Evolutionary conservation across 345 rosid species (phyloP), one percentile per base, ranked within the genome.

Genomic region (Chamaenerion angustifolium): DNA sequence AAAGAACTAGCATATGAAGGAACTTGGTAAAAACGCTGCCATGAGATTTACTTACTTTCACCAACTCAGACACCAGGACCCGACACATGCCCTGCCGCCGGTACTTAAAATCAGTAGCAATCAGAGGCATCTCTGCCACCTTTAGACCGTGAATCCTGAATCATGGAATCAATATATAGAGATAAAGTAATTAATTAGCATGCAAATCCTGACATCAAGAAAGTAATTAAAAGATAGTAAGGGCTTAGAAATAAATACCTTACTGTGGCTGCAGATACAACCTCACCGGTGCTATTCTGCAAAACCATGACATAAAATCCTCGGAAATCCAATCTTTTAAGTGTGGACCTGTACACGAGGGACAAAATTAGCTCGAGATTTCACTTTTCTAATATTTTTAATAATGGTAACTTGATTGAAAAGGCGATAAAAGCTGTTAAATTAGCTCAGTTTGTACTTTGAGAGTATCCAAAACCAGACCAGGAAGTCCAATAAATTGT

Each of bases 21-120:
- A 19, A 16, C 16, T 15, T 13, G 23, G 16, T 16, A 52, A 43
- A 52, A 41, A 13, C 8, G 45, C 13, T 46, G 17, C 23, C 19
- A 11, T 19, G n/a, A 42, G 14, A 15, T 11, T 14, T 18, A 5
- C 54, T 42, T 69, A 76, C 81, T 72, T 71, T 66, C 58, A 68
- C 77, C 49, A 76, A 58, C 13, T 62, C 64, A 18, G 61, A 40
- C 61, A 71, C 49, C 51, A 76, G 58, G 44, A 71, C 44, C 40
- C 68, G 72, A 47, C 81, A 76, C 77, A 76, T 69, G 40, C 81
- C 81, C 48, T 55, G 70, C 19, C 64, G 72, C 8, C 77, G 72
- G 55, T 63, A 66, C 12, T 62, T 65, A 43, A 61, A 62, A 61
- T 62, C 51, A 8, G 81, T 76, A 27, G 72, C 77, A 50, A 76